These are phyloP conservation scores for Schwanniomyces yamadae DNA, from an alignment of 805 yeast species.

Conservation along the genomic window DNA sequence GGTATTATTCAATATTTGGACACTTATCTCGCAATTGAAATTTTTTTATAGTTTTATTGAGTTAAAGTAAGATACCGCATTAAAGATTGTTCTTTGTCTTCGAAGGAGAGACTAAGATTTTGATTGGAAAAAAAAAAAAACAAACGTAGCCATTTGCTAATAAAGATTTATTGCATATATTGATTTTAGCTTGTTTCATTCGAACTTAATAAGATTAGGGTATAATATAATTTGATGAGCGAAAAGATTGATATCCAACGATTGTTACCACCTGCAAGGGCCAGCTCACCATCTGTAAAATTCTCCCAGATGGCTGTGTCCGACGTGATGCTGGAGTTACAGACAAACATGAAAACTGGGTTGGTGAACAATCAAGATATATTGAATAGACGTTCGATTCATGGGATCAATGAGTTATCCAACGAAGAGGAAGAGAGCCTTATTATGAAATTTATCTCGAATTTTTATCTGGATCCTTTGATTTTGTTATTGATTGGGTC, in stretches of 20 bases:
- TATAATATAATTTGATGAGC: no score
- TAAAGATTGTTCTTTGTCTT: no score
- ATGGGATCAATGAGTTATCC: constrained; percentile 79
- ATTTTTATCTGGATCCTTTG: constrained; percentile 88
- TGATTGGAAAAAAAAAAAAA: no score
- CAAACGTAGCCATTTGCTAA: no score
- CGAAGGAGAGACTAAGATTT: no score
- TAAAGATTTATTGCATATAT: no score
- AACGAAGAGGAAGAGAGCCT: constrained; percentile 77
- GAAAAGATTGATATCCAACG: constrained; percentile 8
- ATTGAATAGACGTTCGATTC: constrained; percentile 62
- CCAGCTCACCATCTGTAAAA: constrained; percentile 57
- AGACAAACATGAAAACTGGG: constrained; percentile 62
- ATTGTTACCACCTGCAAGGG: constrained; percentile 16
- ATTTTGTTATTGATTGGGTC: constrained; percentile 87
- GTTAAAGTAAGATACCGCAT: no score
- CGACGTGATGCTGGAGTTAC: constrained; percentile 62
- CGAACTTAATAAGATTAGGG: no score
- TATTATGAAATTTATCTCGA: constrained; percentile 67
- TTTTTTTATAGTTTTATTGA: no score
- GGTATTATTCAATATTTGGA: no score
- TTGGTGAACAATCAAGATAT: constrained; percentile 69
- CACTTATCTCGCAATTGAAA: no score
- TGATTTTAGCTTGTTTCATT: no score
- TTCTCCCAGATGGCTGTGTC: constrained; percentile 62